Evolutionary conservation across 1,284 basidiomycete genomes (phyloP), one percentile per base, ranked within the genome.

Genomic region (Leccinum pallidistipes): DNA sequence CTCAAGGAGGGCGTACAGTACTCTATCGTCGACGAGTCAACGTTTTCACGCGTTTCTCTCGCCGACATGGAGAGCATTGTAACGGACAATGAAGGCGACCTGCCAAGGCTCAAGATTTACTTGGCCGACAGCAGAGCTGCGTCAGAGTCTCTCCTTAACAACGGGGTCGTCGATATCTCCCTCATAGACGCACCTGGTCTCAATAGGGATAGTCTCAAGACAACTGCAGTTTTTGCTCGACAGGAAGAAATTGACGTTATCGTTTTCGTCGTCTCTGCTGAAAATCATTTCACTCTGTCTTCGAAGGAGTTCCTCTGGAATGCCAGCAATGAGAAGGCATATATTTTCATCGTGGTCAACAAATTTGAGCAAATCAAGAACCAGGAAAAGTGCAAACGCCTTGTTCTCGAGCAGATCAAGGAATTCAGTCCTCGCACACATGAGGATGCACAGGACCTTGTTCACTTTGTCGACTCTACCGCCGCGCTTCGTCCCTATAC

Each of bases 231-330:
- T 54, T 99, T 99, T 72, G 88, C 96, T 18, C 92, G 95, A 36
- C 97, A 99, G 76, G 94, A 97, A 75, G 95, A 98, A 78, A 99
- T 99, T 59, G 97, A 99, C 73, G 97, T 99, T 31, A 88, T 99
- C 60, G 96, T 99, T 59, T 99, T 99, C 75, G 95, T 98, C 66
- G 95, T 98, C 55, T 95, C 92, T 1, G 95, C 97, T 7, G 97
- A 98, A 79, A 99, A 99, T 77, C 97, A 99, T 81, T 98, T 99
- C 74, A 99, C 97, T 0, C 84, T 98, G 7, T 97, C 94, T 0
- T 93, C 95, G 9, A 94, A 92, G 72, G 96, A 99, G 77, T 99
- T 99, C 81, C 83, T 99, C 51, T 86, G 82, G 81, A 95, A 89
- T 69, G 96, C 97, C 1, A 92, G 91, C 77, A 92, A 95, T 72